Conservation (phyloP, 352 stramenopile genomes). For the Globisporangium nunn region DNA sequence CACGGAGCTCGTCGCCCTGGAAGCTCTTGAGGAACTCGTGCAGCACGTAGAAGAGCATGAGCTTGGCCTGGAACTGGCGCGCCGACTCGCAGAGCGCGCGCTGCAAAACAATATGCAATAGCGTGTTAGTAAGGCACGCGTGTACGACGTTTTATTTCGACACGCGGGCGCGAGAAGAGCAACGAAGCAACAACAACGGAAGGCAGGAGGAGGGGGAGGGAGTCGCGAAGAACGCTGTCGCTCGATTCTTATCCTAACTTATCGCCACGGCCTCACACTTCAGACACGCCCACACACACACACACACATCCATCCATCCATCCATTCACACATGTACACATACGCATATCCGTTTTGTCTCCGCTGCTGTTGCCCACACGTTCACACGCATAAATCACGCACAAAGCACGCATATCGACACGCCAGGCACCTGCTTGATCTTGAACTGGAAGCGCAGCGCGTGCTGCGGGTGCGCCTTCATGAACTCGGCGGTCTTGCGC, state of each 20-base stretch:
- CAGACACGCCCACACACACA: constrained; percentile 1
- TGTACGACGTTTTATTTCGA: too few species aligned
- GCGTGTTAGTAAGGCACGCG: not conserved
- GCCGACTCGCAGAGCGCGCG: constrained; percentile 46
- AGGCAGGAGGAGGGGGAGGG: not conserved
- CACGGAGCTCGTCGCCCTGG: constrained; percentile 39
- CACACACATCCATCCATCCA: constrained; percentile 5
- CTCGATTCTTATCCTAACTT: constrained; percentile 15
- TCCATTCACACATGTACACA: constrained; percentile 1
- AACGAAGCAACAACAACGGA: constrained; percentile 13
- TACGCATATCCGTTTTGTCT: constrained; percentile 3
- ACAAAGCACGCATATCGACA: not conserved
- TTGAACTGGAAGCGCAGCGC: constrained; percentile 80
- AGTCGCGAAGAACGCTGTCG: constrained; percentile 3
- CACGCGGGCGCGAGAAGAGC: not conserved
- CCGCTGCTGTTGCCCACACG: constrained; percentile 6
- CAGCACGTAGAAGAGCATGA: constrained; percentile 86
- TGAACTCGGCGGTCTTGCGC: constrained; percentile 63
- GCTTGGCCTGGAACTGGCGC: constrained; percentile 64
- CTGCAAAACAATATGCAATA: constrained; percentile 17
- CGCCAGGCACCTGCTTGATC: constrained; percentile 75
- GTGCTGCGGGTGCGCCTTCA: constrained; percentile 64
- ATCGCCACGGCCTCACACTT: constrained; percentile 7
- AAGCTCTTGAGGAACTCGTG: constrained; percentile 86
- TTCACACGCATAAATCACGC: constrained; percentile 3